phyloP scores from a whole-genome alignment of 345 rosid genomes.

The Salix dunnii region DNA sequence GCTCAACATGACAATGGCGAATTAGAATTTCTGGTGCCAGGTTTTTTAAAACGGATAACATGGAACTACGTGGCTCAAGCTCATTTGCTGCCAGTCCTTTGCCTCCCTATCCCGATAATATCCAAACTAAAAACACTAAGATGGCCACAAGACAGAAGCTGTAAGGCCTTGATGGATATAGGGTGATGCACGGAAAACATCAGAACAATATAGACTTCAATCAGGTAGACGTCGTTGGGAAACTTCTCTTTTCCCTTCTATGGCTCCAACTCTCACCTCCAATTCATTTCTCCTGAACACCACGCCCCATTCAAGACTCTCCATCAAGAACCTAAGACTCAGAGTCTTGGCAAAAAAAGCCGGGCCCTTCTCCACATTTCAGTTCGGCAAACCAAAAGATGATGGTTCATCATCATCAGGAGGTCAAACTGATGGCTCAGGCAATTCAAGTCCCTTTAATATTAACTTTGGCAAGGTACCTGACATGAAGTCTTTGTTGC shows the following conservation, averaged over 20 bases:
- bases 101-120: constrained; percentile 42
- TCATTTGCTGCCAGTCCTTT: constrained; percentile 38
- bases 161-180: constrained; percentile 4
- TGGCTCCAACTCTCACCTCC: constrained; percentile 68
- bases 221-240: constrained; percentile 17
- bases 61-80: constrained; percentile 36
- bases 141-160: constrained; percentile 20
- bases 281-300: constrained; percentile 56
- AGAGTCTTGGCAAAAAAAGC: constrained; percentile 56
- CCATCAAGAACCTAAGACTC: constrained; percentile 38
- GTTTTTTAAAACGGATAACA: constrained; percentile 31
- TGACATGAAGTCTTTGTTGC: constrained; percentile 60
- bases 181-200: background rate
- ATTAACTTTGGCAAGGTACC: constrained; percentile 57
- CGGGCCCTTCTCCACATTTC: constrained; percentile 42
- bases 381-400: constrained; percentile 43
- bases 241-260: constrained; percentile 17
- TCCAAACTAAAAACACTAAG: constrained; percentile 21
- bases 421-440: constrained; percentile 24
- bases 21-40: constrained; percentile 24
- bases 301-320: constrained; percentile 36
- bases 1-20: background rate
- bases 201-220: constrained; percentile 23
- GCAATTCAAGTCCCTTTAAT: constrained; percentile 51
- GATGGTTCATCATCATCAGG: constrained; percentile 29